These are phyloP conservation scores for Gaertneriomyces semiglobifer DNA, from an alignment of 192 early-diverging fungal genomes.

Conservation along the genomic window DNA sequence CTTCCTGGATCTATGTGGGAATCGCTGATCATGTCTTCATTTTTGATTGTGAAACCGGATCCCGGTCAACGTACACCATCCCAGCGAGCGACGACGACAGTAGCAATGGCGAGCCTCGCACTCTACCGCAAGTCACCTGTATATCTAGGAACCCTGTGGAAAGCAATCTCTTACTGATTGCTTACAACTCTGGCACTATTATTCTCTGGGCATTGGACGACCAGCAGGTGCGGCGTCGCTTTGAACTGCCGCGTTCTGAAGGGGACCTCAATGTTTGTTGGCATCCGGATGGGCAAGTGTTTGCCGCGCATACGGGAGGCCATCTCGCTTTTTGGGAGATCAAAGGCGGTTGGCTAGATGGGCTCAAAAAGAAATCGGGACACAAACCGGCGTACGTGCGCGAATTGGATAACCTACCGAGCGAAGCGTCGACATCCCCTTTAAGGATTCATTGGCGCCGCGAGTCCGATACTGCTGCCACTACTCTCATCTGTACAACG, in stretches of 20 bases:
- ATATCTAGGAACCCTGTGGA: conserved; percentile 52
- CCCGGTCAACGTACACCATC: conserved; percentile 9
- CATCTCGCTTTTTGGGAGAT: conserved; percentile 48
- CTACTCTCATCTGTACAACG: too few relatives aligned
- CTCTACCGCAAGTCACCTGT: conserved; percentile 27
- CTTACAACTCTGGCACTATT: conserved; percentile 40
- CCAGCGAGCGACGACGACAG: neutral
- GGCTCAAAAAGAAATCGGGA: conserved; percentile 7
- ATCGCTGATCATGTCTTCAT: neutral
- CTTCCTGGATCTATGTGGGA: conserved; percentile 14
- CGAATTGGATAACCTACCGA: too few relatives aligned
- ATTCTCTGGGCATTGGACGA: conserved; percentile 52
- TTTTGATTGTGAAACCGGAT: conserved; percentile 2
- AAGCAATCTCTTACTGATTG: conserved; percentile 51
- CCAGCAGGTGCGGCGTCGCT: conserved; percentile 25
- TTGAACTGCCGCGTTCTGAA: conserved; percentile 3
- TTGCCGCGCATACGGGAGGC: conserved; percentile 46
- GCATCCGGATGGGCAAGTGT: conserved; percentile 46
- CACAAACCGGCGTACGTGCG: conserved; percentile 1
- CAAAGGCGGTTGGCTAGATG: conserved; percentile 25
- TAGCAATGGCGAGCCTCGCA: neutral
- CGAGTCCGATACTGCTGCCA: too few relatives aligned
- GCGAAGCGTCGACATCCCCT: too few relatives aligned
- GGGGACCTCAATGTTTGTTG: conserved; percentile 40
- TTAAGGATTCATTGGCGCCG: too few relatives aligned